Conservation (phyloP, 1,284 basidiomycete species). For the Somion occarium region DNA sequence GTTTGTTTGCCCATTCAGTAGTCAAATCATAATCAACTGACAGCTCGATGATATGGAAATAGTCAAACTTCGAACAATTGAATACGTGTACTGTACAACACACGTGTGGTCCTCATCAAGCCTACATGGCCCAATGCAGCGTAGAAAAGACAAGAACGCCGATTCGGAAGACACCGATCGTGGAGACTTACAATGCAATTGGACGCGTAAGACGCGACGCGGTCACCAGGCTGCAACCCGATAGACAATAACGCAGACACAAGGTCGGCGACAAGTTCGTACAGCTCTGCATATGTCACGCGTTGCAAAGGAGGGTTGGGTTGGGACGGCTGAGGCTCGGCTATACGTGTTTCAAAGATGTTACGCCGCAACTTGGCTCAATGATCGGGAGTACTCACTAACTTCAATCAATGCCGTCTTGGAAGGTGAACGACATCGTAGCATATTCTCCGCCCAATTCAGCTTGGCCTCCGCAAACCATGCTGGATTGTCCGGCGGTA, state of each 20-base stretch:
- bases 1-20: constrained; percentile 5
- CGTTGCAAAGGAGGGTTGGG: constrained; percentile 41
- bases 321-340: constrained; percentile 44
- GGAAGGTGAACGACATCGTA: constrained; percentile 51
- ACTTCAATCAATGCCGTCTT: constrained; percentile 75
- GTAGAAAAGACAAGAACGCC: no score
- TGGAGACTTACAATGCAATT: constrained; percentile 63
- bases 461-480: constrained; percentile 73
- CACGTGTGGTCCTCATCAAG: background rate
- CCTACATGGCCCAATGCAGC: background rate
- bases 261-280: constrained; percentile 53
- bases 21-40: constrained; percentile 5
- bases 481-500: constrained; percentile 66
- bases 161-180: background rate
- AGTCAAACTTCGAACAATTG: background rate
- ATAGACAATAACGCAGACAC: constrained; percentile 57
- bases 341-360: constrained; percentile 29
- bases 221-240: constrained; percentile 68
- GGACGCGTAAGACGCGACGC: constrained; percentile 77
- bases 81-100: background rate
- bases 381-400: constrained; percentile 42
- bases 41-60: no score
- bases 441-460: constrained; percentile 88
- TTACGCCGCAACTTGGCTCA: background rate
- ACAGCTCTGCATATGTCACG: constrained; percentile 60